Conservation (phyloP, 2,329 filamentous ascomycete genomes). For the Erysiphe pulchra region DNA sequence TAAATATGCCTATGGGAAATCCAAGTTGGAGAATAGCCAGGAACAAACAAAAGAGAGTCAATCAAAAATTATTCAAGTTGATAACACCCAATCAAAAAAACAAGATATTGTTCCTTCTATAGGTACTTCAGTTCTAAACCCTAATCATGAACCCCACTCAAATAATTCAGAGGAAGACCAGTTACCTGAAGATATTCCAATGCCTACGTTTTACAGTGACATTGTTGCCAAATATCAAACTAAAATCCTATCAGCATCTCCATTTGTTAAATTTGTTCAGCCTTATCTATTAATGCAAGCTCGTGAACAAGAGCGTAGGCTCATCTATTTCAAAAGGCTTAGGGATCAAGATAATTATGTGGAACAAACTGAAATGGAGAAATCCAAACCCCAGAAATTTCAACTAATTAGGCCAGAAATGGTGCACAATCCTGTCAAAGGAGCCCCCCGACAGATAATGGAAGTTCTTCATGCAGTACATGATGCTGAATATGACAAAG, state of each 20-base stretch:
- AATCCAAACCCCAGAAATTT: constrained; percentile 44
- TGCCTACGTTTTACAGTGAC: constrained; percentile 83
- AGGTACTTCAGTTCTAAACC: background rate
- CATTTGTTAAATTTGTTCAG: constrained; percentile 85
- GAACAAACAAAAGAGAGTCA: background rate
- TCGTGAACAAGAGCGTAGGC: constrained; percentile 64
- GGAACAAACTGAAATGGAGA: constrained; percentile 30
- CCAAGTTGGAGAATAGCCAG: background rate
- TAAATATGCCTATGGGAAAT: background rate
- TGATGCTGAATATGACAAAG: constrained; percentile 90
- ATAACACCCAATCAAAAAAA: background rate
- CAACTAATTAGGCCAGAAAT: constrained; percentile 86
- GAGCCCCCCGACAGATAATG: constrained; percentile 64
- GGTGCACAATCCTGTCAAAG: constrained; percentile 63
- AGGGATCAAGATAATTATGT: constrained; percentile 47
- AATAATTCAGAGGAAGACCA: constrained; percentile 21
- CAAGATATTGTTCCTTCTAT: background rate
- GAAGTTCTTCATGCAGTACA: constrained; percentile 88
- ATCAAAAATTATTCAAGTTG: background rate
- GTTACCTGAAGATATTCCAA: constrained; percentile 52
- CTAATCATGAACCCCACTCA: background rate
- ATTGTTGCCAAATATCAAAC: constrained; percentile 86
- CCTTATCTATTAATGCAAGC: constrained; percentile 83
- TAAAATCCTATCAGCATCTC: constrained; percentile 79
- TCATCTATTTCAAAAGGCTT: constrained; percentile 59